Conservation (phyloP, 495 filamentous ascomycete genomes). For the Immersiella caudata region DNA sequence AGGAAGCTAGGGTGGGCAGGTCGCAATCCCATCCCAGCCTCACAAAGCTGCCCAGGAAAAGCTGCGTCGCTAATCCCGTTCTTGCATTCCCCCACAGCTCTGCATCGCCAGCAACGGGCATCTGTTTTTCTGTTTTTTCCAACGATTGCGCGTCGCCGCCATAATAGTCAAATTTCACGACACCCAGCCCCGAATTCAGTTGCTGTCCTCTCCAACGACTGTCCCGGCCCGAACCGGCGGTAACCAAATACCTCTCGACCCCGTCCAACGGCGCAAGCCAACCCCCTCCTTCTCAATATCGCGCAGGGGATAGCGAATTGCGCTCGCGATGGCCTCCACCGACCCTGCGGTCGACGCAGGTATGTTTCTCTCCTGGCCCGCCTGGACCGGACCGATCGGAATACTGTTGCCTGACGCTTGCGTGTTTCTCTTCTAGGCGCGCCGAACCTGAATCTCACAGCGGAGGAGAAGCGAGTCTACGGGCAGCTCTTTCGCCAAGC, state of each 20-base stretch:
- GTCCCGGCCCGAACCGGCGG: conserved; percentile 15
- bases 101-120: not conserved
- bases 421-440: conserved; percentile 44
- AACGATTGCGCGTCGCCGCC: not conserved
- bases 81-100: conserved; percentile 7
- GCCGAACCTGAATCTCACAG: conserved; percentile 81
- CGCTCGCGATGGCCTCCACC: conserved; percentile 35
- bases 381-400: conserved; percentile 1
- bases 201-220: not conserved
- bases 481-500: conserved; percentile 87
- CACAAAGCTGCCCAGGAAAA: conserved; percentile 16
- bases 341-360: conserved; percentile 31
- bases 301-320: conserved; percentile 23
- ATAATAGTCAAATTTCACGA: not conserved
- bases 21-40: conserved; percentile 18
- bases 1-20: conserved; percentile 6
- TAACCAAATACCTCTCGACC: conserved; percentile 17
- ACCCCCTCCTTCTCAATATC: not conserved
- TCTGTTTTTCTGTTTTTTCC: conserved; percentile 2
- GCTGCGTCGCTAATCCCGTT: conserved; percentile 6
- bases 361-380: conserved; percentile 2
- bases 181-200: not conserved
- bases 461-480: conserved; percentile 91
- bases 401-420: conserved; percentile 4
- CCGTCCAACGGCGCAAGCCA: conserved; percentile 2